These are phyloP conservation scores for Phytophthora sojae DNA, from an alignment of 352 stramenopile genomes.

Conservation along the genomic window DNA sequence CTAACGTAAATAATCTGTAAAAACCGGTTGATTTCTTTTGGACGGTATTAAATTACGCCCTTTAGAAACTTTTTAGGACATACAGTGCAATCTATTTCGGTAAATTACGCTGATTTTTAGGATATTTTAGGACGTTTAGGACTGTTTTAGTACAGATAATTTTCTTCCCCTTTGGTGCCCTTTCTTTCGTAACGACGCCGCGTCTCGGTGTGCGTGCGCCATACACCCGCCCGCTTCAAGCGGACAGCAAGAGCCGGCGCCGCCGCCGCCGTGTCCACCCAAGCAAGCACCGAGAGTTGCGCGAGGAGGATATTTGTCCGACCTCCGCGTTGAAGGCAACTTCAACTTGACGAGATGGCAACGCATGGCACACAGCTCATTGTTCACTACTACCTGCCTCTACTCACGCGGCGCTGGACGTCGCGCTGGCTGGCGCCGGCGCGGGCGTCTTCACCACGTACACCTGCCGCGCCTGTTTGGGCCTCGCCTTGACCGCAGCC, in stretches of 20 bases:
- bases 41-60: too few species aligned
- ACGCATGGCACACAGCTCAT: constrained; percentile 13
- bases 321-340: constrained; percentile 27
- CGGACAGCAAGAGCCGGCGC: constrained; percentile 12
- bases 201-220: too few species aligned
- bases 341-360: constrained; percentile 22
- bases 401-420: constrained; percentile 25
- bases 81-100: too few species aligned
- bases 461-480: constrained; percentile 37
- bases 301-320: constrained; percentile 17
- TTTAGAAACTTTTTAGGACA: too few species aligned
- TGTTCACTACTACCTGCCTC: not conserved
- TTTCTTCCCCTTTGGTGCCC: too few species aligned
- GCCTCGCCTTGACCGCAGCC: constrained; percentile 2
- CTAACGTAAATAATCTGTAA: too few species aligned
- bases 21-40: too few species aligned
- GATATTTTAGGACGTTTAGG: too few species aligned
- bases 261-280: constrained; percentile 11
- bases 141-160: too few species aligned
- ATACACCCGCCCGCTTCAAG: not conserved
- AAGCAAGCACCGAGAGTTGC: not conserved
- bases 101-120: too few species aligned
- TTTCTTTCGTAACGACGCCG: too few species aligned
- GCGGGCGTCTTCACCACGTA: constrained; percentile 50
- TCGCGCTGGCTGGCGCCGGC: constrained; percentile 12